Conservation (phyloP, 225 moss, liverwort and hornwort species). For the Takakia lepidozioides region DNA sequence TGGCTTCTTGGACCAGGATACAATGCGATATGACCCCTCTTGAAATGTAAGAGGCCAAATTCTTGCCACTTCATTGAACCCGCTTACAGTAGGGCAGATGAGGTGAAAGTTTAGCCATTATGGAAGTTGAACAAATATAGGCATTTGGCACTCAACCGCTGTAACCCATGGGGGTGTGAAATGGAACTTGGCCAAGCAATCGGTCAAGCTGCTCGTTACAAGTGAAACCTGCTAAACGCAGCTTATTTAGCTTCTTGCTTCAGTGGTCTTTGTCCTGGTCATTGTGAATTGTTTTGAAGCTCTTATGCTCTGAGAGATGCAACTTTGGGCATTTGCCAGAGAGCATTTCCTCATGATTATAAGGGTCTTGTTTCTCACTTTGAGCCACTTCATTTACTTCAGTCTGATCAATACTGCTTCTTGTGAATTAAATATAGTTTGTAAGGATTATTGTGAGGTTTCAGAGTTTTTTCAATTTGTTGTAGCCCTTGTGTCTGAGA, state of each 20-base stretch:
- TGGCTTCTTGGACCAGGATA: conserved; percentile 18
- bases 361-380: background rate
- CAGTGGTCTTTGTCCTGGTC: too few relatives aligned
- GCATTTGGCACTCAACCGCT: background rate
- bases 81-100: background rate
- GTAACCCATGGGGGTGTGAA: conserved; percentile 11
- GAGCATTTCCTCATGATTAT: conserved; percentile 3
- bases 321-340: conserved; percentile 3
- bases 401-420: too few relatives aligned
- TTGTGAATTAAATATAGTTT: too few relatives aligned
- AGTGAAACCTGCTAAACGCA: too few relatives aligned
- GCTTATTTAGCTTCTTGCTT: too few relatives aligned
- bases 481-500: too few relatives aligned
- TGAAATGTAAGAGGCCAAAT: conserved; percentile 25
- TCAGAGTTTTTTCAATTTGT: too few relatives aligned
- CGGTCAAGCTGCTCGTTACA: background rate
- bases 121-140: too few relatives aligned
- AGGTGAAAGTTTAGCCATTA: too few relatives aligned
- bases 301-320: conserved; percentile 7
- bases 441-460: too few relatives aligned
- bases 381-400: too few relatives aligned
- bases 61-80: conserved; percentile 16
- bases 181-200: conserved; percentile 21
- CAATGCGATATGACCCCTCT: conserved; percentile 22
- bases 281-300: background rate